Evolutionary conservation across 345 rosid species (phyloP), one percentile per base, ranked within the genome.

Genomic region (Noccaea caerulescens): DNA sequence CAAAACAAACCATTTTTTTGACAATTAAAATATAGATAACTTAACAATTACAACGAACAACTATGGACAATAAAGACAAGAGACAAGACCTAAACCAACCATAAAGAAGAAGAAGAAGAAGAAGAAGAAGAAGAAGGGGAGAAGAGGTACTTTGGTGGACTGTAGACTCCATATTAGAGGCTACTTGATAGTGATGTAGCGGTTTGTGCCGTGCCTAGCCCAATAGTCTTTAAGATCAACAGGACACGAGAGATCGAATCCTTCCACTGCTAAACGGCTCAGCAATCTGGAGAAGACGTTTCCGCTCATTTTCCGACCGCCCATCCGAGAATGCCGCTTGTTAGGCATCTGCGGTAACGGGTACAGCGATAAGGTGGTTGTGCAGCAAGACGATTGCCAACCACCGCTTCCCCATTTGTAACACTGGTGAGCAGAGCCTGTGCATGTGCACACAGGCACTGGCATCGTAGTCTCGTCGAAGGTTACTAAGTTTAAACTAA

Each of bases 381-480:
- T 91, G 84, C 97, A 94, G 77, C 99, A 93, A 38, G 97, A 85
- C 1, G 99, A 94, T 76, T 94, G 99, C 99, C 99, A 94, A 38
- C 99, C 99, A 0, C 99, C 99, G 33, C 77, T 86, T 51, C 96
- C 97, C 99, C 99, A 94, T 56, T 94, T 94, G 83, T 94, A 94
- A 82, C 99, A 89, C 49, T 88, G 96, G 14, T 60, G 85, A 7
- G 90, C 80, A 60, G 49, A 61, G 57, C 97, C 91, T 1, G 98
- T 93, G 75, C 99, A 94, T 1, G 99, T 77, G 82, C 99, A 94
- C 34, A 89, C 81, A 0, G 95, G 99, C 33, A 72, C 81, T 18
- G 89, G 91, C 95, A 94, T 94, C 42, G 80, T 86, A 38, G 91
- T 61, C 33, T 80, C 90, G 23, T 94, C 90, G 47, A 87, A 91